A percentile compares a stretch with the other conserved stretches of the same genome.
phyloP scores from a whole-genome alignment of 306 rosid species.

The Lathyrus sativus region DNA sequence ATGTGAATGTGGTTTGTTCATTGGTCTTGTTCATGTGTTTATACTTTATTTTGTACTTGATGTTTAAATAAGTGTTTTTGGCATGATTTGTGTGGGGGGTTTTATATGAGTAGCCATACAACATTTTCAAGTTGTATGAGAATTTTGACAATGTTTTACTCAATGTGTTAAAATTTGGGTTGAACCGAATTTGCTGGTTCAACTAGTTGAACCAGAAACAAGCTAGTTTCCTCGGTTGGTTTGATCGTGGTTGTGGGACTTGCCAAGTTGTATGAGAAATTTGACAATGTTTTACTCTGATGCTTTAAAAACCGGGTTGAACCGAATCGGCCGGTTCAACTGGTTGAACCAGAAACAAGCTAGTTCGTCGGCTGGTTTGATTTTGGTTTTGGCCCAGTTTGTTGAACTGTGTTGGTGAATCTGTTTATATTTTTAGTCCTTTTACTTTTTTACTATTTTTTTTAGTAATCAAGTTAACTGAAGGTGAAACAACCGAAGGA shows the following conservation, averaged over 20 bases:
- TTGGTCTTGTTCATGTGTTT: conserved; percentile 24
- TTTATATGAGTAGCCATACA: not conserved
- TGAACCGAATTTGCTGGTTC: not conserved
- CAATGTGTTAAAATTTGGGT: not conserved
- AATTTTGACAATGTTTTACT: not conserved
- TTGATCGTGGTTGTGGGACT: not conserved
- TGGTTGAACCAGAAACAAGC: not conserved
- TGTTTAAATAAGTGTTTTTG: conserved; percentile 8
- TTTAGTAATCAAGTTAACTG: not conserved
- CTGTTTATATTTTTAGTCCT: not conserved
- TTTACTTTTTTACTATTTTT: not conserved
- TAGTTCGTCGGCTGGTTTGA: not conserved
- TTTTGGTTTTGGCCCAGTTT: not conserved
- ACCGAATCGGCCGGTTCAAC: not conserved
- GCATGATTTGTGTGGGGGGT: conserved; percentile 1
- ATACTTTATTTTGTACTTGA: not conserved
- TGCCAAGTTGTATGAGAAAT: not conserved
- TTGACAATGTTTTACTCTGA: not conserved
- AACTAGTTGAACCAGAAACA: not conserved
- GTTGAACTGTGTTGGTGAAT: no score
- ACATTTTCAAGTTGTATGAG: conserved; percentile 2
- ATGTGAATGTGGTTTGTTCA: conserved; percentile 24
- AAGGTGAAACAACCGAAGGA: not conserved
- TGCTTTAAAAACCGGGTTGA: not conserved
- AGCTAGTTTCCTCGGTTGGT: not conserved